Evolutionary conservation across 73 alveolate genomes (phyloP).

Genomic region (Uronychia setigera): DNA sequence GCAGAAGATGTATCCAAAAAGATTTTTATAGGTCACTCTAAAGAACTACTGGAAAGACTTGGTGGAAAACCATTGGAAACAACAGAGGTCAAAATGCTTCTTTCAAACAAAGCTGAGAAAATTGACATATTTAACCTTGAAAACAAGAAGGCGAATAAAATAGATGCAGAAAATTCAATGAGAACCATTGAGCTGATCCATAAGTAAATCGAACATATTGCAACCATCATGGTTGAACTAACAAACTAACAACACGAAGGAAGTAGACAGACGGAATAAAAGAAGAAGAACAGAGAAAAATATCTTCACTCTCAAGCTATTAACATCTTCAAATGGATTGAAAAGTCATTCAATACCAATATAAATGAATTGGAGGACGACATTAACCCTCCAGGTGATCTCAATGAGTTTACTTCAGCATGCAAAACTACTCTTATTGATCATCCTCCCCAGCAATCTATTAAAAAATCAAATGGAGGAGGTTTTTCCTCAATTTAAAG

Average conservation of each 20-base stretch:
- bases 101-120: not conserved
- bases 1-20: not conserved
- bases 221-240: not conserved
- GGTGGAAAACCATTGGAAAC: not conserved
- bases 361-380: not conserved
- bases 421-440: too few species aligned
- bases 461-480: too few species aligned
- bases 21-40: not conserved
- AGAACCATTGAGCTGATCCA: not conserved
- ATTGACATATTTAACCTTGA: not conserved
- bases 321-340: not conserved
- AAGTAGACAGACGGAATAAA: not conserved
- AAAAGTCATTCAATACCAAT: not conserved
- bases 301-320: not conserved
- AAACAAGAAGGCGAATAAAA: not conserved
- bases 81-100: not conserved
- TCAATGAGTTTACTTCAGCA: too few species aligned
- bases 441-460: too few species aligned
- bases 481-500: too few species aligned
- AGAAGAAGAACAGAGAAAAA: not conserved
- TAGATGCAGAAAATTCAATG: not conserved
- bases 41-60: not conserved
- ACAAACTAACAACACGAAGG: not conserved
- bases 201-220: not conserved
- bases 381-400: not conserved